Evolutionary conservation across 305 asterid genomes (phyloP).

Genomic region (Fraxinus angustifolia): DNA sequence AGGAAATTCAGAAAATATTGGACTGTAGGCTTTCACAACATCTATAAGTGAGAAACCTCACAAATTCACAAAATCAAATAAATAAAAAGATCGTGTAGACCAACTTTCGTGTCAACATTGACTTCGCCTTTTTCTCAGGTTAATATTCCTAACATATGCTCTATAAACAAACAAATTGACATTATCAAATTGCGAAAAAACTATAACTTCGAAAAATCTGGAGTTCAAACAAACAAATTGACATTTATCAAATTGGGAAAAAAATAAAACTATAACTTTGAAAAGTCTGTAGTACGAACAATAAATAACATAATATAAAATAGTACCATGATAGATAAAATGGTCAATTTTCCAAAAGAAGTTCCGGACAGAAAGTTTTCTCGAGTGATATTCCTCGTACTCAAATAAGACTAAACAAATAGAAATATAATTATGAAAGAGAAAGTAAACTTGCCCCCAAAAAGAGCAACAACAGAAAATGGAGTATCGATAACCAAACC

Average conservation of each 20-base stretch:
- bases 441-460: not conserved
- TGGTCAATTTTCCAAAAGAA: not conserved
- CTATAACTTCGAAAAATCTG: not conserved
- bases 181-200: not conserved
- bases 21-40: not conserved
- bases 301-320: not conserved
- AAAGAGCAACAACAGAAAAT: not conserved
- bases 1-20: not conserved
- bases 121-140: not conserved
- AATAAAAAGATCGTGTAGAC: not conserved
- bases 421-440: not conserved
- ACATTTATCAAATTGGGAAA: not conserved
- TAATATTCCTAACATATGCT: not conserved
- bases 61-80: not conserved
- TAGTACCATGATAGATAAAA: not conserved
- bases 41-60: not conserved
- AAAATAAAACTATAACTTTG: not conserved
- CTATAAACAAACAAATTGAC: not conserved
- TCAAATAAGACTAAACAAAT: not conserved
- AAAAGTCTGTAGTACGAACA: not conserved
- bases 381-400: not conserved
- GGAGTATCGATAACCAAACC: not conserved
- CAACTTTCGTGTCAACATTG: not conserved
- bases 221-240: not conserved
- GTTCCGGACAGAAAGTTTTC: not conserved